Base-by-base conservation (phyloP, 164 flowering plant species). In the Tetrastigma voinierianum region DNA sequence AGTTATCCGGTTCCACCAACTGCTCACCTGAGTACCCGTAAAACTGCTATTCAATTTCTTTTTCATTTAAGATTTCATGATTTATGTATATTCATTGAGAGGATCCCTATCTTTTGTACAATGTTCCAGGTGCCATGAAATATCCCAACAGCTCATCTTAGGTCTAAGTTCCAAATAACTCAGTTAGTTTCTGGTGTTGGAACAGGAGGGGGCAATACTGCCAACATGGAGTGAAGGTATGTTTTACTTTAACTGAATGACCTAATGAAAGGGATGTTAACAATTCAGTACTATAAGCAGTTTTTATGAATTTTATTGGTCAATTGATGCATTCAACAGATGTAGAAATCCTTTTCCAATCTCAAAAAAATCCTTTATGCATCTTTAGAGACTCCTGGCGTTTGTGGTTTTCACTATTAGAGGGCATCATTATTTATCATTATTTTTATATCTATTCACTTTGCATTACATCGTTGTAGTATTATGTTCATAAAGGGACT, bases 1-100 rank as follows among this genome's bases (percentile, higher is more conserved):
- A 74, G 68, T 67, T 83, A 80, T 79, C 86, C 82, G 48, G 68
- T 67, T 62, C 84, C 78, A 15, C 62, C 88, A 55, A 54, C 74
- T 73, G 79, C 78, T 61, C n/a, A n/a, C 17, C 81, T 51, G 69
- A 83, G 91, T 87, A 66, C n/a, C n/a, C n/a, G 48, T 65, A 53
- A 47, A 63, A 24, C 47, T 45, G 47, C 17, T 40, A 14, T 52
- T 60, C 21, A n/a, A 25, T 8, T 44, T 21, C 23, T 23, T 47
- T 45, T 62, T 46, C 1, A 23, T 46, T 58, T 17, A 23, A 23
- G 23, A 59, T 13, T 74, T 16, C 45, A 46, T 46, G 5, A 67
- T 61, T 63, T 21, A 16, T 19, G 16, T 67, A 9, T 3, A 52
- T 43, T 65, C 46, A 59, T 53, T 54, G 8, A 51, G 60, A 51